Percentiles rank a stretch among this genome's conserved stretches.
Conservation (phyloP, 2,329 filamentous ascomycete genomes). For the Sordariomycetes sp. region DNA sequence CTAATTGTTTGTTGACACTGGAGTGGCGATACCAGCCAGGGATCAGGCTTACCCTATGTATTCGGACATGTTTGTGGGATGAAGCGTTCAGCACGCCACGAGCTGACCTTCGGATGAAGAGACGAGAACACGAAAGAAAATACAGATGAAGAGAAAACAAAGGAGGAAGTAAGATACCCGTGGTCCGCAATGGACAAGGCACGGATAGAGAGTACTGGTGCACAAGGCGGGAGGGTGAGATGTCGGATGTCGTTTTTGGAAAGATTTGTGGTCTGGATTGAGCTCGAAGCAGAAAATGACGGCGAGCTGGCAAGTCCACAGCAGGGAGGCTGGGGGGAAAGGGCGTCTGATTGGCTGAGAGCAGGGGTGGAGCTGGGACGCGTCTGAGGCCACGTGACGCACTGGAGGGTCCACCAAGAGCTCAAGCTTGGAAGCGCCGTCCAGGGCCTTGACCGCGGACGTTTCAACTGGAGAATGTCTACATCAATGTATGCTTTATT, state of each 20-base stretch:
- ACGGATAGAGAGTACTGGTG: not conserved
- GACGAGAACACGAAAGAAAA: constrained; percentile 8
- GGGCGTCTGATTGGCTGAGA: not conserved
- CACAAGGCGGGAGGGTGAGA: not conserved
- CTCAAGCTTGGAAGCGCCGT: not conserved
- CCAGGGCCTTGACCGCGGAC: no score
- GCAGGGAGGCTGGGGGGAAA: not conserved
- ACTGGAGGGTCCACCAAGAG: not conserved
- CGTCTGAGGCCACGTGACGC: not conserved
- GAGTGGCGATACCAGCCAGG: not conserved
- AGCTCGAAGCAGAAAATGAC: not conserved
- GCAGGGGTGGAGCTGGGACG: not conserved
- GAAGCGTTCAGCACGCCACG: constrained; percentile 30
- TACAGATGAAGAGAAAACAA: constrained; percentile 8
- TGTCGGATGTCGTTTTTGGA: constrained; percentile 6
- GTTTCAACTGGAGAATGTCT: no score
- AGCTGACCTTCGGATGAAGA: not conserved
- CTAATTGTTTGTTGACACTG: constrained; percentile 18
- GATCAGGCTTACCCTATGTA: constrained; percentile 40
- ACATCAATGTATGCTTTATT: no score
- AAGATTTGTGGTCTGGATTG: not conserved
- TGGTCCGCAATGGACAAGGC: constrained; percentile 14
- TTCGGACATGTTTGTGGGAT: constrained; percentile 39
- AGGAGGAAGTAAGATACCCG: constrained; percentile 9
- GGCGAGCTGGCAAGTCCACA: not conserved